Evolutionary conservation across 2,329 filamentous ascomycete species (phyloP).

Genomic region (Colletotrichum tropicicola): DNA sequence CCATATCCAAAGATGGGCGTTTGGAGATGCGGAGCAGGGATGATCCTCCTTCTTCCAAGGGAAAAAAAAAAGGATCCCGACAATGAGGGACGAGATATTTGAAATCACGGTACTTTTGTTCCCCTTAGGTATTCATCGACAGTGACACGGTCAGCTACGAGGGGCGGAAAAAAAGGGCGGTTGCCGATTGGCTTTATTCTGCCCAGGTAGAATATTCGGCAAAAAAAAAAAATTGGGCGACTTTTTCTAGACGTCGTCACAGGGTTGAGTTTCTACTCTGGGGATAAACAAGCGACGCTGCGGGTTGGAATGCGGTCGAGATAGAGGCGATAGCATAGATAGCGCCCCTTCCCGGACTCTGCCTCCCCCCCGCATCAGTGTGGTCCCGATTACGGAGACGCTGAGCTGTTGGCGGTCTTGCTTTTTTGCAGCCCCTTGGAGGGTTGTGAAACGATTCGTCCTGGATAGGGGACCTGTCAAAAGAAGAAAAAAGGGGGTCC

Average conservation of each 20-base stretch:
- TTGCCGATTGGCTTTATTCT: neutral
- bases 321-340: neutral
- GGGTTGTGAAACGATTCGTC: neutral
- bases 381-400: neutral
- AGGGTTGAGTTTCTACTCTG: neutral
- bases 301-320: neutral
- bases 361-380: neutral
- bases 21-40: constrained; percentile 9
- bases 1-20: neutral
- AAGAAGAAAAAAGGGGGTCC: neutral
- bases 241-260: too few species aligned
- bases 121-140: neutral
- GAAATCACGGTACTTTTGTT: neutral
- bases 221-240: neutral
- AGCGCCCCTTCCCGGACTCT: neutral
- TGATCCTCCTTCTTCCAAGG: neutral
- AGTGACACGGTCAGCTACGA: too few species aligned
- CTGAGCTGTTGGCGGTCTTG: neutral
- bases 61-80: neutral
- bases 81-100: too few species aligned
- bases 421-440: neutral
- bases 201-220: constrained; percentile 21
- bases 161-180: neutral
- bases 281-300: neutral
- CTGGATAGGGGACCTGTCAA: neutral